Evolutionary conservation across 768 basidiomycete genomes (phyloP), one percentile per base, ranked within the genome.

Genomic region (Kwoniella heveanensis): DNA sequence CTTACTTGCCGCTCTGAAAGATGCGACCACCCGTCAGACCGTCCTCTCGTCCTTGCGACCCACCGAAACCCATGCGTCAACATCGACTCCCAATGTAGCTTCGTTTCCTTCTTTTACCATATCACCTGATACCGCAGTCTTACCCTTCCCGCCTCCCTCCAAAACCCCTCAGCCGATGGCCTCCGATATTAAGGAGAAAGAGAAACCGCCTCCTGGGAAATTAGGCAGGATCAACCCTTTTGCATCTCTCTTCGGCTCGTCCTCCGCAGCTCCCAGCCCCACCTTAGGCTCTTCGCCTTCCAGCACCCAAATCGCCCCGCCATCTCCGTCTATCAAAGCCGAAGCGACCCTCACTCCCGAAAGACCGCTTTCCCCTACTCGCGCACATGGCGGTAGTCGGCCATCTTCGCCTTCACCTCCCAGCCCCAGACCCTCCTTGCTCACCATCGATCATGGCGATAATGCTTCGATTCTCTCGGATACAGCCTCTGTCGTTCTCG

Each of bases 221-320:
- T 29, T 67, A 2, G 66, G 68, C 0, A 83, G 89, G 0, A 83
- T 91, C 12, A 89, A 88, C 70, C 88, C 90, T 0, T 92, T 93
- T 69, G 88, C 90, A 0, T 88, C 88, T 1, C 83, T 93, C n/a
- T 91, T 91, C 69, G 89, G 87, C 5, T 74, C 80, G 37, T 70
- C 79, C 52, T 62, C 82, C 4, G 67, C 78, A 44, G 80, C 72
- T 17, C 66, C 77, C 21, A 81, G 72, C 61, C 72, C 71, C 60
- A 49, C 59, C 9, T 30, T 51, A 10, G 73, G 71, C 24, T 73
- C 80, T 9, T 78, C 77, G 27, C 57, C 68, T 27, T 25, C 57
- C 26, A 30, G 60, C 13, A 79, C 19, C 81, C 82, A 32, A 57
- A 73, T 64, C 75, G 78, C 60, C 60, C 81, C 46, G 76, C 81